Base-by-base conservation (phyloP, 495 filamentous ascomycete species). In the Podospora appendiculata region DNA sequence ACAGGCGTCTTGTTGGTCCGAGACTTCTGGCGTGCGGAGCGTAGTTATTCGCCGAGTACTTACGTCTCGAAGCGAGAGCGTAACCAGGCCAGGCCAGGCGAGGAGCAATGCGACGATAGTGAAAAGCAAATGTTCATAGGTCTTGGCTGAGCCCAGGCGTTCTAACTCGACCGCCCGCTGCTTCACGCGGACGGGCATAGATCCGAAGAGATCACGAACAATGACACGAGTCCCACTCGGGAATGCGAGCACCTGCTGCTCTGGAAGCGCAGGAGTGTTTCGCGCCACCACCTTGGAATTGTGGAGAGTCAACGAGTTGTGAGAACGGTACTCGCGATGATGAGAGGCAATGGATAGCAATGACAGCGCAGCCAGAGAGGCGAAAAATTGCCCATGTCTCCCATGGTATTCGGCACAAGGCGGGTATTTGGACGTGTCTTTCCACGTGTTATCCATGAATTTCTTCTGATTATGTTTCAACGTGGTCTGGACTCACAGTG, bases 181-280 rank as follows among this genome's bases (percentile, higher is more conserved):
- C 68, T 93, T 95, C 17, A 96, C 84, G n/a, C 94, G 85, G 10
- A 98, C 93, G 2, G 93, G 93, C 85, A 98, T 90, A 45, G 89
- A 90, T 1, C 92, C 93, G 68, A 96, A 97, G 11, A 98, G 74
- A 60, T 95, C 87, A 54, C 88, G 82, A 3, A 96, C 88, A 5
- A 77, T 79, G 8, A 93, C 83, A 44, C 83, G 76, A 1, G 92
- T 96, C 6, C 93, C 94, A 68, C 89, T 85, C 12, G 70, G 57
- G 47, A 76, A 73, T 56, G 67, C 68, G 8, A 69, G 59, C 4
- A 93, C 54, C 32, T 75, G 70, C 34, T 89, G 79, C 39, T 85
- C 77, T 5, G 71, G 55, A 2, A 81, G 78, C 3, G 87, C 83
- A 18, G 88, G 87, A 1, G 75, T 68, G 48, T 86, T 72, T 7